Evolutionary conservation across 2,329 filamentous ascomycete genomes (phyloP), one percentile per base, ranked within the genome.

Genomic region (Cylindrodendrum hubeiense): DNA sequence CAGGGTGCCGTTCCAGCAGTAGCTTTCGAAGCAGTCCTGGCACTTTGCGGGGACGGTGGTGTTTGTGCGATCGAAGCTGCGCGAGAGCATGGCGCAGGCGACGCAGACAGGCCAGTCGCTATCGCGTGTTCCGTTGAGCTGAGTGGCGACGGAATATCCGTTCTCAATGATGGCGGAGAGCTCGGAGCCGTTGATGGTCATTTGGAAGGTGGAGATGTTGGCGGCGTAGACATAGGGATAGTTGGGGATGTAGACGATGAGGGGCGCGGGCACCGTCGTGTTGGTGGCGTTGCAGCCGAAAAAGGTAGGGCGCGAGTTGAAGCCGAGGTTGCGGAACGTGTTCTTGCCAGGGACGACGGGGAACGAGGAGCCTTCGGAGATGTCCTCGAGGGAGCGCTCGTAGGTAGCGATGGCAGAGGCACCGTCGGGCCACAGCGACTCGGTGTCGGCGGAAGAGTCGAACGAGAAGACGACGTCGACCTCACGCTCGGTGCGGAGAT

Each of bases 1-100:
- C 37, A 80, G 61, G 17, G 88, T 93, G n/a, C 96, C 96, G 77
- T 98, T 88, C 96, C 96, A 99, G 86, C 96, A 99, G 82, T 98
- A 98, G 21, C 83, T 80, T 13, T 83, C 71, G 79, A 98, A 98
- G 82, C 96, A 99, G 53, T 85, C 75, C 46, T 81, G 84, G 82
- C 96, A 99, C 10, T 88, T 89, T 0, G 86, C 84, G 0, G 95
- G 95, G 1, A 95, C 85, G 0, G 81, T 67, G 0, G 91, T 91
- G 19, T 85, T 84, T 0, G 93, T 95, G 53, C 93, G 87, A 66
- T 89, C 84, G 69, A 96, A 87, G 71, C 91, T 94, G 66, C 95
- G 88, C 57, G 87, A 88, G 17, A 98, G 85, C 41, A 97, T 90
- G 5, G 95, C 96, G 79, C 96, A 99, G 22, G 91, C 94, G 5